phyloP scores from a whole-genome alignment of 1,139 yeast genomes.

The Zygosaccharomyces pseudobailii region DNA sequence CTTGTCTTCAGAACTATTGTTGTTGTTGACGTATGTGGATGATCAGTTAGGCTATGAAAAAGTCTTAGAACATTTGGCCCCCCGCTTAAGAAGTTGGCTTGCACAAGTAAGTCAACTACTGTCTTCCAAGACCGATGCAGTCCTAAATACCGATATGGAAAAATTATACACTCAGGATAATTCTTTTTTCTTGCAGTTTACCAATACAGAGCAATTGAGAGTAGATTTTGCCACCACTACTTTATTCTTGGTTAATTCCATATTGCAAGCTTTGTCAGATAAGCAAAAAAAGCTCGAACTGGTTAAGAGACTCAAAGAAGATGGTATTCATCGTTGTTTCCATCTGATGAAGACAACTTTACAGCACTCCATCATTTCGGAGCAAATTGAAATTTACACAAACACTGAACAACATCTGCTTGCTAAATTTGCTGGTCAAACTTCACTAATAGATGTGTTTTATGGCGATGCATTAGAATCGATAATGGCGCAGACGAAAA shows the following conservation, averaged over 20 bases:
- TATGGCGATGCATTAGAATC: slow-evolving; percentile 22
- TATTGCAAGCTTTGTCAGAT: slow-evolving; percentile 23
- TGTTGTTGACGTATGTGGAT: slow-evolving; percentile 25
- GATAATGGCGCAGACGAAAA: slow-evolving; percentile 20
- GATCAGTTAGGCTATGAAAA: slow-evolving; percentile 19
- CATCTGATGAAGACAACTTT: slow-evolving; percentile 10
- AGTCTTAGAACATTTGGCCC: slow-evolving; percentile 12
- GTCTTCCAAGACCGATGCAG: slow-evolving; percentile 4
- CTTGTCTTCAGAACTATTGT: slow-evolving; percentile 22
- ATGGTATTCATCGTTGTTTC: slow-evolving; percentile 20
- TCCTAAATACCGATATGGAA: background rate
- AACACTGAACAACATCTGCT: slow-evolving; percentile 13
- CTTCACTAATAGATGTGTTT: slow-evolving; percentile 8
- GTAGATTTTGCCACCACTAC: slow-evolving; percentile 21
- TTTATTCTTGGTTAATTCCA: slow-evolving; percentile 25
- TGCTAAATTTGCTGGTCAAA: slow-evolving; percentile 1
- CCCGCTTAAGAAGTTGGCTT: slow-evolving; percentile 12
- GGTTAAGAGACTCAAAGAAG: slow-evolving; percentile 17
- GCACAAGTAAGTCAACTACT: slow-evolving; percentile 6
- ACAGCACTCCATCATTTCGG: slow-evolving; percentile 10
- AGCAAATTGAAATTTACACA: slow-evolving; percentile 29
- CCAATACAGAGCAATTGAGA: slow-evolving; percentile 11
- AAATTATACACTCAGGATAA: background rate
- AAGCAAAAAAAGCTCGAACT: slow-evolving; percentile 15
- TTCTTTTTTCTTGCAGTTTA: slow-evolving; percentile 8